Conservation (phyloP, 441 rosid genomes). For the Populus hybrid region DNA sequence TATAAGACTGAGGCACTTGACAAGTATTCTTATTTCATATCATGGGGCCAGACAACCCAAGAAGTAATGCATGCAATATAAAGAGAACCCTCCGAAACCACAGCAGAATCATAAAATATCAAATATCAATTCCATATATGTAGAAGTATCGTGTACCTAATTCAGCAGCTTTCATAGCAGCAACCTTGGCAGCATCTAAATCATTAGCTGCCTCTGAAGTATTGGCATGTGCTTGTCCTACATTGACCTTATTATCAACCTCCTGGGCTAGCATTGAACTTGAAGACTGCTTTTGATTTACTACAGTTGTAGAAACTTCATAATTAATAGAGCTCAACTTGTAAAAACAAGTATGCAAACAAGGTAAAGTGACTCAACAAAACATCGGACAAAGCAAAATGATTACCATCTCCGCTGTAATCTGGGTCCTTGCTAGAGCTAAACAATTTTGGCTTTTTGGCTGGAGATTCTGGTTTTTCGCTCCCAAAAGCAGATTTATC, state of each 20-base stretch:
- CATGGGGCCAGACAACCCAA: neutral
- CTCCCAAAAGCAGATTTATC: constrained; percentile 32
- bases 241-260: constrained; percentile 32
- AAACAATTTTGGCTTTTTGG: constrained; percentile 59
- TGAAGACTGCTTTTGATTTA: constrained; percentile 39
- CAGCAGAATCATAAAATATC: neutral
- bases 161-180: constrained; percentile 96
- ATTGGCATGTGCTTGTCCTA: constrained; percentile 30
- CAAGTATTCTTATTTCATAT: neutral
- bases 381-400: constrained; percentile 19
- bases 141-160: constrained; percentile 47
- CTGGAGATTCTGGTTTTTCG: constrained; percentile 41
- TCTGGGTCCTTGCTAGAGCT: constrained; percentile 40
- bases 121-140: neutral
- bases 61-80: neutral
- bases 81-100: neutral
- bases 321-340: constrained; percentile 17
- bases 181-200: constrained; percentile 84
- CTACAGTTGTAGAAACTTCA: constrained; percentile 28
- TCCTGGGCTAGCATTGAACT: constrained; percentile 40
- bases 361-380: neutral
- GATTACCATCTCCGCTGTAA: constrained; percentile 42
- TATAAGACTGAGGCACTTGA: neutral
- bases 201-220: constrained; percentile 45
- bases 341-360: neutral